Base-by-base conservation (phyloP, 2,329 filamentous ascomycete genomes). In the Fusarium sp. region DNA sequence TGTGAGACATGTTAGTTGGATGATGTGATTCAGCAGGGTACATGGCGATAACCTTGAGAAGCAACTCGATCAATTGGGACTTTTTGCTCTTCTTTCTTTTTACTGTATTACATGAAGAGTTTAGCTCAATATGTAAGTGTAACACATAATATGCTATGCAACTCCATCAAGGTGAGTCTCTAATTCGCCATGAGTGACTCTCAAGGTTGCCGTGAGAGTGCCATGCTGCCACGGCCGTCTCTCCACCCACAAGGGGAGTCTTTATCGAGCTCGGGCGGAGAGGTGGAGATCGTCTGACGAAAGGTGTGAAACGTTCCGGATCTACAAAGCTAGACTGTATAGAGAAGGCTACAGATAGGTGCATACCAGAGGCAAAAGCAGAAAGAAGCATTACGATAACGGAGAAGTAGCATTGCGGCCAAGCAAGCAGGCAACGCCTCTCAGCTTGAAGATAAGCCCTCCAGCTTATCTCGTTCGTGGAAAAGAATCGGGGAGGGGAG, bases 311-410 rank as follows among this genome's bases (percentile, higher is more conserved):
- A 59, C 48, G 61, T 56, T 54, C 68, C 56, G 62, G 68, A 71
- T 73, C 70, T 71, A 61, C 70, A 58, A 66, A 51, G 41, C 67
- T 72, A 74, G 45, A 64, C 71, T 68, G 9, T n/a, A 68, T 68
- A 32, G 38, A 72, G 57, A 54, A 73, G 62, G 52, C 56, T 71
- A 50, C 22, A 47, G 44, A 34, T 48, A 39, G 17, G 18, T 18
- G 41, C 67, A 62, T 39, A 58, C 57, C 54, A 47, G 52, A 65
- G 66, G 34, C 44, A 69, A 50, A 44, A 34, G 42, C 45, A 70
- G 61, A 44, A 34, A 70, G 61, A 44, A 34, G 34, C 50, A 36
- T 26, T 20, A 26, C 50, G 50, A 52, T 47, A 30, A 32, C 34
- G 39, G 42, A 42, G 34, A 66, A 66, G 45, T n/a, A 57, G 36